Evolutionary conservation across 1,284 basidiomycete genomes (phyloP), one percentile per base, ranked within the genome.

Genomic region (Ceratobasidium papillatum): DNA sequence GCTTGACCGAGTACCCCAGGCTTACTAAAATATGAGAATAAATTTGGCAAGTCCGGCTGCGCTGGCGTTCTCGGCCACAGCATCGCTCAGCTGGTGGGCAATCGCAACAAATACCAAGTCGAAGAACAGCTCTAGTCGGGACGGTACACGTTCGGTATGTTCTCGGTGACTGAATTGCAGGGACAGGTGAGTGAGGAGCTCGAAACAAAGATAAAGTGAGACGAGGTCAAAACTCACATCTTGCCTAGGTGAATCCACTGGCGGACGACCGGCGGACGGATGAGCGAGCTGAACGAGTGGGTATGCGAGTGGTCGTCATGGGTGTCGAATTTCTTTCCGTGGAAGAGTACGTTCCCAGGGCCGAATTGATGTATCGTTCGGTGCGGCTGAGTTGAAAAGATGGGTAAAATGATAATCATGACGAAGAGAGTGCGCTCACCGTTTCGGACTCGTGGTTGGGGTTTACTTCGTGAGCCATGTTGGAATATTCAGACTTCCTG

Each of bases 61-160:
- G 3, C 77, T 78, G 22, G 78, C 52, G 27, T 36, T 75, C 72
- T 51, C 61, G 12, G 79, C 76, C 34, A 82, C 82, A 19, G 80
- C 80, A 43, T 83, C 83, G 52, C 81, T 80, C 22, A 84, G 79
- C 62, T 83, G 81, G 75, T 83, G 83, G n/a, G 82, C 81, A 49
- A 84, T 81, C 11, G 81, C 83, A 25, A 84, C 83, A 74, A 82
- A 84, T 0, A 83, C 76, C 47, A 84, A 77, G 74, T 84, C 83
- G 71, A 84, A 83, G 79, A 84, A 84, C 12, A 84, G 80, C 78
- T 84, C 82, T 69, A 83, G 80, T 64, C 76, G 81, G 19, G 65
- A 68, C 27, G 65, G 65, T 3, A 68, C 65, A 22, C 65, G 65
- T 25, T 68, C 65, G n/a, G 51, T 68, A 34, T 68, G 65, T 56